Conservation (phyloP, 441 rosid genomes). For the Erysimum cheiri region DNA sequence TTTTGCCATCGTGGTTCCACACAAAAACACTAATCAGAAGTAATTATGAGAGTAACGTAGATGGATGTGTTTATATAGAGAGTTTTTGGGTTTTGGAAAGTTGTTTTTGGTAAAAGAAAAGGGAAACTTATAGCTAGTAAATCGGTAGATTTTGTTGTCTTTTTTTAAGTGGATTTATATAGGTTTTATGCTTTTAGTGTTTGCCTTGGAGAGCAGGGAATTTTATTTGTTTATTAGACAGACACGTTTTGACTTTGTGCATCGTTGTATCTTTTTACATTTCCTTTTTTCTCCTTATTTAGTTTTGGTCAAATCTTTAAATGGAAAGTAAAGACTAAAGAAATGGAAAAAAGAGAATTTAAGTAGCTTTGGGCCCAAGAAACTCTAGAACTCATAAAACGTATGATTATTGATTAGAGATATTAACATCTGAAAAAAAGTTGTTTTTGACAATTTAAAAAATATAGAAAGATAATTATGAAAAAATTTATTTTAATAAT, state of each 20-base stretch:
- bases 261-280: neutral
- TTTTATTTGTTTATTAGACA: neutral
- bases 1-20: conserved; percentile 18
- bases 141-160: neutral
- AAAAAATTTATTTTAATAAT: too few relatives aligned
- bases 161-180: conserved; percentile 5
- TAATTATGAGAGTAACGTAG: neutral
- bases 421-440: too few relatives aligned
- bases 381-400: neutral
- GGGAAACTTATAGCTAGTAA: neutral
- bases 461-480: too few relatives aligned
- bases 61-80: neutral
- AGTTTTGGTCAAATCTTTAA: neutral
- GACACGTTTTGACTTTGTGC: neutral
- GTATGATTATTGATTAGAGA: too few relatives aligned
- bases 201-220: conserved; percentile 24
- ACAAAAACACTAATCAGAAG: conserved; percentile 5
- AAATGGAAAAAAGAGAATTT: neutral
- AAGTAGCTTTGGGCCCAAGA: conserved; percentile 11
- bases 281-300: neutral
- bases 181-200: conserved; percentile 13
- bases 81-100: conserved; percentile 7
- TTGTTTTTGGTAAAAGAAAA: neutral
- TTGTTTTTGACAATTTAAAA: too few relatives aligned
- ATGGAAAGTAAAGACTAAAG: neutral